Percentiles rank a stretch among this genome's conserved stretches.
Evolutionary conservation across 2,329 filamentous ascomycete species (phyloP).

Genomic region (Daldinia sp.): DNA sequence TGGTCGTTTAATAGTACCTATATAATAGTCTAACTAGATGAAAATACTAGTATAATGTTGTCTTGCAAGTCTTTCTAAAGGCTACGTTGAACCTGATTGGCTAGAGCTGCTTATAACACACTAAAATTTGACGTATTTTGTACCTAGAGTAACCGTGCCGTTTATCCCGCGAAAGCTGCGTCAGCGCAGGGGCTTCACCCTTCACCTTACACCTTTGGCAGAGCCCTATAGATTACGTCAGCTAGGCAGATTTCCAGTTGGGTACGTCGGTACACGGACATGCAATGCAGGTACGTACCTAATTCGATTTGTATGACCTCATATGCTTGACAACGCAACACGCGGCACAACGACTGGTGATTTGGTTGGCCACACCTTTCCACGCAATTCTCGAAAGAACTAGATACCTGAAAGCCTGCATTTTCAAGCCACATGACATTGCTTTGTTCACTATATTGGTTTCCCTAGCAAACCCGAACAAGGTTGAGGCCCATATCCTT

Average conservation of each 20-base stretch:
- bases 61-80: no score
- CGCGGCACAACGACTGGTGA: conserved; percentile 28
- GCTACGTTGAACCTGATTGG: neutral
- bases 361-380: conserved; percentile 35
- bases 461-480: neutral
- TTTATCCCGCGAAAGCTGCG: neutral
- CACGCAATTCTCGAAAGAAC: conserved; percentile 31
- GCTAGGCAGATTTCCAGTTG: neutral
- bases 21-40: no score
- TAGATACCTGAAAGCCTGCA: conserved; percentile 5
- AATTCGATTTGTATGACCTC: conserved; percentile 31
- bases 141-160: neutral
- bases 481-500: conserved; percentile 13
- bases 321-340: conserved; percentile 36
- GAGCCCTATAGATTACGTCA: conserved; percentile 2
- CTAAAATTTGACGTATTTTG: no score
- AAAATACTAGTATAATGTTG: no score
- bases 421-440: conserved; percentile 29
- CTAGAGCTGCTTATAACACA: neutral
- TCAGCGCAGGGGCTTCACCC: conserved; percentile 1
- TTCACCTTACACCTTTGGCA: neutral
- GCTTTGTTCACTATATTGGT: conserved; percentile 26
- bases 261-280: neutral
- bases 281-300: conserved; percentile 13
- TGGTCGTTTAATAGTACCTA: no score